Evolutionary conservation across 768 basidiomycete species (phyloP), one percentile per base, ranked within the genome.

Genomic region (Hygrocybe coccinea): DNA sequence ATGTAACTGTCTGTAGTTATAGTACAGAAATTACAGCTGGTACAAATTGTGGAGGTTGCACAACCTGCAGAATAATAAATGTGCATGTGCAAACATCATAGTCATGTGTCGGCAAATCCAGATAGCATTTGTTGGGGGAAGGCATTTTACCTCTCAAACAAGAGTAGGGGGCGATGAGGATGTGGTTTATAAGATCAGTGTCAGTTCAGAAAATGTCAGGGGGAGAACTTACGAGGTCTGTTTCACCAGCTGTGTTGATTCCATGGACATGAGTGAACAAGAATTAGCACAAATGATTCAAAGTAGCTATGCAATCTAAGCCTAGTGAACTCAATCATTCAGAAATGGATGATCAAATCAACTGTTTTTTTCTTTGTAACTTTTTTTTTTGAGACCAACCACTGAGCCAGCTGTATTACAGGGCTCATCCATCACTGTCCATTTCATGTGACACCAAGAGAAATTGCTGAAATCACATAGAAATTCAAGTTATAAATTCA

Each of bases 291-390:
- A 41, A 19, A 41, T 41, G 38, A 41, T 41, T 41, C 38, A 11
- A 41, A 41, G 38, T 41, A 41, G 38, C 38, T 41, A 41, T 11
- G 38, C 19, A 41, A 19, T 19, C 38, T 14, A 15, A 41, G 38
- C 38, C 38, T 41, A n/a, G n/a, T n/a, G n/a, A n/a, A n/a, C n/a
- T n/a, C n/a, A n/a, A n/a, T n/a, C n/a, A n/a, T n/a, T n/a, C n/a
- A n/a, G n/a, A n/a, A n/a, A n/a, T n/a, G n/a, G n/a, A n/a, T n/a
- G n/a, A n/a, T n/a, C n/a, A n/a, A n/a, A n/a, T n/a, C n/a, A n/a
- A n/a, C n/a, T n/a, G n/a, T n/a, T n/a, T 71, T 71, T 56, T 57
- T 62, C 25, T 67, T 59, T 34, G 60, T 48, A n/a, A 41, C 57
- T 44, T 50, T 52, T 35, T n/a, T n/a, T n/a, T n/a, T n/a, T n/a